Evolutionary conservation across 495 filamentous ascomycete genomes (phyloP), one percentile per base, ranked within the genome.

Genomic region (Penicillium fimorum): DNA sequence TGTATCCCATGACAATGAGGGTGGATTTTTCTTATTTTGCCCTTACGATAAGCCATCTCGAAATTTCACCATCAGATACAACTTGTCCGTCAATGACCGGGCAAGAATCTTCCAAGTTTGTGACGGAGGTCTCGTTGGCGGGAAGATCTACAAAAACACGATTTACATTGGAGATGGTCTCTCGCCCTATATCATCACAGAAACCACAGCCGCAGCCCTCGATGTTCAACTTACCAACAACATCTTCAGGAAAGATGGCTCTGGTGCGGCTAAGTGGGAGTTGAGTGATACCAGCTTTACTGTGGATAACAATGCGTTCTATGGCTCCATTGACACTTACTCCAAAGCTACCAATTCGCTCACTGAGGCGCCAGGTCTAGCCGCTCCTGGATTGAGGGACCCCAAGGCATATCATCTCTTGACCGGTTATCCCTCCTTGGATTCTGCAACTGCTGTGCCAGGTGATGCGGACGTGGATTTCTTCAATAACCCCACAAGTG

Each of bases 101-200:
- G n/a, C 44, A 47, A 29, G 44, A 20, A 47, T 47, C 27, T 24
- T 47, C 27, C 11, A 47, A 6, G 24, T 47, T 47, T 47, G 44
- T 22, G 22, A 12, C 27, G 44, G 44, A 6, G 11, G 12, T 13
- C 44, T 47, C 15, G 22, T 27, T 29, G 27, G n/a, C 17, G 44
- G 44, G 15, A 25, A 47, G 27, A 47, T 47, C 22, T 47, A 47
- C 44, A 47, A 47, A 47, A 47, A 47, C 44, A 47, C 44, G n/a
- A 29, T 47, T 15, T 47, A 25, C 3, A 47, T 47, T 20, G 44
- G 44, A 47, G 44, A n/a, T 29, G 44, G 44, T 29, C 22, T 47
- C 22, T 47, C 44, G 12, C 44, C 44, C 37, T 13, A n/a, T 3
- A 33, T 55, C 5, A 22, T 42, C 12, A 46, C 33, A n/a, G 35